Base-by-base conservation (phyloP, 2,329 filamentous ascomycete species). In the Fusarium proliferatum region DNA sequence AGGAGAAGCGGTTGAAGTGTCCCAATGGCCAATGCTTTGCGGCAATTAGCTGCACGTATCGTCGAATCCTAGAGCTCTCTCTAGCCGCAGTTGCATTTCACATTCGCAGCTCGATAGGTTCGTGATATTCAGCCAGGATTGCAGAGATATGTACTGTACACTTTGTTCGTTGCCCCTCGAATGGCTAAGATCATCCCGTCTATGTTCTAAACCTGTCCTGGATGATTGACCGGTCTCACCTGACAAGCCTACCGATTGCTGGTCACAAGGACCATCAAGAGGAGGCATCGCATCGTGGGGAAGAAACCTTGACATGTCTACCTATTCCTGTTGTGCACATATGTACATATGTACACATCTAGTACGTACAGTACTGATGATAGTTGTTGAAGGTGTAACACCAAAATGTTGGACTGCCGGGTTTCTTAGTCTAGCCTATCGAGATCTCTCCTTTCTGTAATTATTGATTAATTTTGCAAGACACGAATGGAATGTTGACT, bases 191-290 rank as follows among this genome's bases (percentile, higher is more conserved):
- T 42, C 62, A 59, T 71, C 67, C 60, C 65, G 55, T 61, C 55
- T 36, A 38, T 39, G 49, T 65, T 64, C 64, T 68, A 73, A 46
- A 41, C 73, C 70, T 43, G 41, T 64, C 45, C 59, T 73, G 49
- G 73, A 57, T 52, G 57, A 55, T 64, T 68, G 61, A 59, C 56
- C 61, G 57, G 63, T 59, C 59, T 75, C 74, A 72, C 74, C 70
- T 76, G 74, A 77, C 73, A 56, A n/a, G 33, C 28, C 34, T 65
- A n/a, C 60, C 45, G 41, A 53, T 36, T 64, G 56, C 21, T 45
- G 52, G 39, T 52, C 64, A 67, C 62, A 61, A 49, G 38, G 43
- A 59, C 53, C 30, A 62, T 52, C 49, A 60, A 33, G 61, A 74
- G 48, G 49, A 48, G 46, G 28, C 8, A 52, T 67, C 53, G 48